Conservation (phyloP, 2,329 filamentous ascomycete species). For the Didymella pinodella region DNA sequence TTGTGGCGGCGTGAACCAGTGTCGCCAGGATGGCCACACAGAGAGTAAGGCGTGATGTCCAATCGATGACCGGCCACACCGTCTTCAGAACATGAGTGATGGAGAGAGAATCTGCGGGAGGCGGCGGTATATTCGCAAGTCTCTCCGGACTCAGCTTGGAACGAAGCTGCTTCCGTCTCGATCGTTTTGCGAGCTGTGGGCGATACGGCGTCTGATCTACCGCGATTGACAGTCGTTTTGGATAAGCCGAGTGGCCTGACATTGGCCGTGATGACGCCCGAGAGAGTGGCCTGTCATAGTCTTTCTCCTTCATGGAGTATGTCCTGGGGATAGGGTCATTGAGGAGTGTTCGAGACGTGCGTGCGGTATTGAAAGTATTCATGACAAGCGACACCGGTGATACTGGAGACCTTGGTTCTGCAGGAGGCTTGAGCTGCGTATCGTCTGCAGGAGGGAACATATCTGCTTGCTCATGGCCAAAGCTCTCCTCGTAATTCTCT, state of each 20-base stretch:
- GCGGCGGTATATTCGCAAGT: not conserved
- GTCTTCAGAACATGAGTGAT: slow-evolving; percentile 69
- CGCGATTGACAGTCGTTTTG: slow-evolving; percentile 15
- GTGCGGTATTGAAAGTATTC: slow-evolving; percentile 13
- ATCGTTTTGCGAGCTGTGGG: slow-evolving; percentile 1
- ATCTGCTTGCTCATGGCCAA: not conserved
- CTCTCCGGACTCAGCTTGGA: not conserved
- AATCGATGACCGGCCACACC: slow-evolving; percentile 71
- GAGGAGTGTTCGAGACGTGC: slow-evolving; percentile 9
- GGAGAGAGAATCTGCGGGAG: slow-evolving; percentile 24
- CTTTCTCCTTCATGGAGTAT: slow-evolving; percentile 15
- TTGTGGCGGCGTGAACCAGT: slow-evolving; percentile 69
- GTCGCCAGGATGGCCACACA: slow-evolving; percentile 68
- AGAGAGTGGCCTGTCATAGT: slow-evolving; percentile 18
- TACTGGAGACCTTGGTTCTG: slow-evolving; percentile 4
- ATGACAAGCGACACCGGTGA: not conserved
- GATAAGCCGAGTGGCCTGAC: slow-evolving; percentile 10
- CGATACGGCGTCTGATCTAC: not conserved
- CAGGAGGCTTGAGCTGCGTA: not conserved
- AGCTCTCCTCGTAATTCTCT: slow-evolving; percentile 3
- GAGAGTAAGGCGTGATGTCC: slow-evolving; percentile 62
- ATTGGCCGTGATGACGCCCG: slow-evolving; percentile 13
- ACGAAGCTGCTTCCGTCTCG: slow-evolving; percentile 6
- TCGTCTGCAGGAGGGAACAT: not conserved
- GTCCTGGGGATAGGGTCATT: slow-evolving; percentile 7